Base-by-base conservation (phyloP, 208 protist genomes). In the Leishmania amazonensis region DNA sequence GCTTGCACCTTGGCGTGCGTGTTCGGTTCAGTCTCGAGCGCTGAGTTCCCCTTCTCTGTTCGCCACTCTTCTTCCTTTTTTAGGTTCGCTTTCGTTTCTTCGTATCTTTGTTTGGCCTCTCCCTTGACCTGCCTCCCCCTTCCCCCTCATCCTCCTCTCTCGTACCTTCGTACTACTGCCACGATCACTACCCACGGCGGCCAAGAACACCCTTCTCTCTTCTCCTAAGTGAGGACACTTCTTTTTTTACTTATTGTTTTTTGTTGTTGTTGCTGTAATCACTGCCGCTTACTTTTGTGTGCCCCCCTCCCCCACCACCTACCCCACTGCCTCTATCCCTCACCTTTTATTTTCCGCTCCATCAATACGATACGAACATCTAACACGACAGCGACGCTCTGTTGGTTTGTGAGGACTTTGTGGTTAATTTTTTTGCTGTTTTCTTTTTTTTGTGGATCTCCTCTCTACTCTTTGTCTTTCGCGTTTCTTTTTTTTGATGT, bases 211-310 rank as follows among this genome's bases (percentile, higher is more conserved):
- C 62, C 31, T 17, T 68, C 15, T 68, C 31, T 68, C 31, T 40
- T 68, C 62, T 40, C 62, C 62, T 15, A 40, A 40, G 28, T 24
- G 62, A 40, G 28, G 31, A 68, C 9, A n/a, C 45, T 73, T 83
- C 81, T 72, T 84, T 78, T 77, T 42, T 38, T 82, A 31, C 67
- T 82, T 65, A 38, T 53, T 75, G 49, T 42, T n/a, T 77, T 71
- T 79, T 76, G n/a, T 28, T 64, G 70, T 45, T 28, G 42, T 77
- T 28, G 47, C 42, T 49, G 15, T n/a, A 42, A 49, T 38, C 40
- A 51, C 68, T 49, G 17, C 38, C 58, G 72, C 53, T 80, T 64
- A 45, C n/a, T 58, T 24, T n/a, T 9, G 6, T 35, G 53, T 57
- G 51, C 64, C 24, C 31, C 31, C 31, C n/a, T n/a, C n/a, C 31